A percentile compares a stretch with the other conserved stretches of the same genome.
Evolutionary conservation across 805 yeast species (phyloP).

Genomic region (Lachancea cidri): DNA sequence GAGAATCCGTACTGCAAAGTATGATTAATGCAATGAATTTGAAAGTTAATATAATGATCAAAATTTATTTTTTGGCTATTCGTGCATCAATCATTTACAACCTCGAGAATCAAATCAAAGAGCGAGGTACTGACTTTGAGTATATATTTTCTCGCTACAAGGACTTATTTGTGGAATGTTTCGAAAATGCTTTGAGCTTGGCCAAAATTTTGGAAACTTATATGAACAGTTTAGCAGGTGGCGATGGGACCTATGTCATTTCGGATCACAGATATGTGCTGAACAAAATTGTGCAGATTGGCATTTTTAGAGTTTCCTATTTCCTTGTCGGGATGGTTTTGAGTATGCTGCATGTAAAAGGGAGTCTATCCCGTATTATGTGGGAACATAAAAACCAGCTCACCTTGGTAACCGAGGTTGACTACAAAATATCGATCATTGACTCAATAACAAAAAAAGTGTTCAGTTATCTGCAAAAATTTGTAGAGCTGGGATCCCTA

Average conservation of each 20-base stretch:
- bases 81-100: slow-evolving; percentile 4
- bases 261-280: slow-evolving; percentile 5
- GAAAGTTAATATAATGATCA: slow-evolving; percentile 2
- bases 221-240: slow-evolving; percentile 1
- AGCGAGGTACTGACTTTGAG: not conserved
- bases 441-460: not conserved
- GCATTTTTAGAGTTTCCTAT: slow-evolving; percentile 7
- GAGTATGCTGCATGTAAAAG: slow-evolving; percentile 3
- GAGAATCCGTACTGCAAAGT: slow-evolving; percentile 1
- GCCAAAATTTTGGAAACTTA: slow-evolving; percentile 1
- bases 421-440: slow-evolving; percentile 3
- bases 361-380: slow-evolving; percentile 1
- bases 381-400: slow-evolving; percentile 4
- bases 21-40: slow-evolving; percentile 5
- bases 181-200: slow-evolving; percentile 3
- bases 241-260: not conserved
- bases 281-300: slow-evolving; percentile 6
- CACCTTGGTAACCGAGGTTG: slow-evolving; percentile 2
- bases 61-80: slow-evolving; percentile 4
- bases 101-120: slow-evolving; percentile 4
- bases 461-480: slow-evolving; percentile 3
- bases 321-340: slow-evolving; percentile 4
- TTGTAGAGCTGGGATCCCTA: slow-evolving; percentile 6
- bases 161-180: slow-evolving; percentile 4
- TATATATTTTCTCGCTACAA: not conserved